These are phyloP conservation scores for Claviceps fusiformis DNA, from an alignment of 2,329 filamentous ascomycete genomes.

Conservation along the genomic window DNA sequence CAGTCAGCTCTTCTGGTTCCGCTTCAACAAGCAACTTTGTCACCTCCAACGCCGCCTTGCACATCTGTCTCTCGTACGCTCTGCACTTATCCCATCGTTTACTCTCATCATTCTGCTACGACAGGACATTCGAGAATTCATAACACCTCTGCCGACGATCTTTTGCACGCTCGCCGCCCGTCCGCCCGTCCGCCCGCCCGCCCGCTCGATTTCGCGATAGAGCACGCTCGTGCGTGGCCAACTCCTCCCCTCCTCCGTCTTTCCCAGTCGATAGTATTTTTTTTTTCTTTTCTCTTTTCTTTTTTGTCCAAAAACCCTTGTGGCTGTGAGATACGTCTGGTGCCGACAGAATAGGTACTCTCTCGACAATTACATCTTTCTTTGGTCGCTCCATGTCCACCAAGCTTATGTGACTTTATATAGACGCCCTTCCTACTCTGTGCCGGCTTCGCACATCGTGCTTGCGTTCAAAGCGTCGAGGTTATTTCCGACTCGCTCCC, in stretches of 20 bases:
- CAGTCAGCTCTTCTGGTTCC: background rate
- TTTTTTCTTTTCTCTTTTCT: background rate
- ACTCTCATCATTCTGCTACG: background rate
- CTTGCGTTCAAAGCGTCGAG: background rate
- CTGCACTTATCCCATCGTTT: background rate
- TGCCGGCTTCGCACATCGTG: background rate
- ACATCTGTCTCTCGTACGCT: background rate
- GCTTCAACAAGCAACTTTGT: constrained; percentile 1
- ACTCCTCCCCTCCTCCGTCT: background rate
- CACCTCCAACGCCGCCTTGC: background rate
- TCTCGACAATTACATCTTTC: background rate
- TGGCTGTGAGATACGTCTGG: background rate
- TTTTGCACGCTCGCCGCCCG: background rate
- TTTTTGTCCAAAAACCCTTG: too few relatives aligned
- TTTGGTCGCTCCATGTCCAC: background rate
- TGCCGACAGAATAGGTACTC: background rate
- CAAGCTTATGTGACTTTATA: too few relatives aligned
- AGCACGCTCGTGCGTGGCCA: background rate
- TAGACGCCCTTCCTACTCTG: background rate
- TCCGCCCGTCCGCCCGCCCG: background rate
- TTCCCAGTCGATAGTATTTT: background rate
- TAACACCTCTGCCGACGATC: background rate
- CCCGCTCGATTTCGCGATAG: background rate
- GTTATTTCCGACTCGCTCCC: background rate
- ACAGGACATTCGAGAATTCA: background rate